phyloP scores from a whole-genome alignment of 73 alveolate genomes.

The Tetrahymena malaccensis region DNA sequence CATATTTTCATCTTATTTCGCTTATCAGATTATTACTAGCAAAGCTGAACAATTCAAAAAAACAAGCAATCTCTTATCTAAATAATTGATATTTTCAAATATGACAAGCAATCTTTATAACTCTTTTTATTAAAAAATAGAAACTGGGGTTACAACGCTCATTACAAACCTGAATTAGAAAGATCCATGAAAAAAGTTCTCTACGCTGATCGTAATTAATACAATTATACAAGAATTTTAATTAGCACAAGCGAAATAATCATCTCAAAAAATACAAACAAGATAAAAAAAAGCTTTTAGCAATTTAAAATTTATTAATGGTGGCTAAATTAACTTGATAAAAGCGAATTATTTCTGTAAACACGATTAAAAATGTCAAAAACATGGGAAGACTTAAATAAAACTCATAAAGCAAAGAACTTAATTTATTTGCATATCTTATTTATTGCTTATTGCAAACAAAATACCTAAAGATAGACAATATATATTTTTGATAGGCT shows the following conservation, averaged over 20 bases:
- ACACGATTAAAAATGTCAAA: neutral
- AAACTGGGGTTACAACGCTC: slow-evolving; percentile 45
- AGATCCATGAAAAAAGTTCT: slow-evolving; percentile 25
- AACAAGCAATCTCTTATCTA: neutral
- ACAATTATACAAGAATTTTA: neutral
- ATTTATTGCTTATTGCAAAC: neutral
- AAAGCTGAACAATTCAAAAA: neutral
- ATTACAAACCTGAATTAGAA: slow-evolving; percentile 36
- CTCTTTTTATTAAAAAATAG: neutral
- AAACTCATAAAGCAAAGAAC: neutral
- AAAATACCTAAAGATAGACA: neutral
- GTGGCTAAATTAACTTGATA: neutral
- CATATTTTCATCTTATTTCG: neutral
- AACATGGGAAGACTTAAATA: neutral
- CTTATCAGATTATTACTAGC: neutral
- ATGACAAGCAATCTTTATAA: neutral
- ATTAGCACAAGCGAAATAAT: neutral
- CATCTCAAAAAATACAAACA: neutral
- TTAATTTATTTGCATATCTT: neutral
- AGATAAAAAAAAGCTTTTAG: neutral
- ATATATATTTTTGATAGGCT: neutral
- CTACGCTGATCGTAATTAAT: slow-evolving; percentile 3
- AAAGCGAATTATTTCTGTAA: neutral
- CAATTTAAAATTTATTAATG: no score
- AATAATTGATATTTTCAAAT: no score